Evolutionary conservation across 306 rosid species (phyloP).

Genomic region (Purshia tridentata): DNA sequence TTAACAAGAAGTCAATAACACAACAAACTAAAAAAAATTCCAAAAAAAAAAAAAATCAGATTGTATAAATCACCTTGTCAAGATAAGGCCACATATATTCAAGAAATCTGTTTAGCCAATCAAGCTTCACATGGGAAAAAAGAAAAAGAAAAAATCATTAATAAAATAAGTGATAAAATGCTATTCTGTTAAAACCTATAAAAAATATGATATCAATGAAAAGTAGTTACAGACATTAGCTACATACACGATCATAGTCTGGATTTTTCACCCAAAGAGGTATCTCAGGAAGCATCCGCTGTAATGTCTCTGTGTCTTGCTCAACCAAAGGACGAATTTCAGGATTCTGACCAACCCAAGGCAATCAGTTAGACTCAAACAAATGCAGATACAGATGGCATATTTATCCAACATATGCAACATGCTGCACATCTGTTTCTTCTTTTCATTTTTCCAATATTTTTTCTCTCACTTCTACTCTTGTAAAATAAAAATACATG

Average conservation of each 20-base stretch:
- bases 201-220: background rate
- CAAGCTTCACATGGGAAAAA: constrained; percentile 46
- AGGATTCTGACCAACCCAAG: constrained; percentile 51
- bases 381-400: background rate
- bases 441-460: background rate
- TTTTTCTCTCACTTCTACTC: background rate
- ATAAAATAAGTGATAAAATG: constrained; percentile 10
- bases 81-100: constrained; percentile 94
- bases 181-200: constrained; percentile 3
- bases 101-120: constrained; percentile 82
- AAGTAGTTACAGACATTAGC: background rate
- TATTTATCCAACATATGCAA: constrained; percentile 6
- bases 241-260: constrained; percentile 79
- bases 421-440: background rate
- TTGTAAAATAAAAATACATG: background rate
- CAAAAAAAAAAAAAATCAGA: background rate
- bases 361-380: constrained; percentile 10
- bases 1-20: constrained; percentile 1
- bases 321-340: constrained; percentile 60
- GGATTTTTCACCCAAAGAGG: constrained; percentile 95
- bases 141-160: constrained; percentile 3
- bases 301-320: constrained; percentile 61
- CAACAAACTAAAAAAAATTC: background rate
- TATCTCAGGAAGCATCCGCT: constrained; percentile 82
- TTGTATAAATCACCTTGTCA: constrained; percentile 56